Percentiles rank a stretch among this genome's conserved stretches.
Evolutionary conservation across 495 filamentous ascomycete genomes (phyloP).

Genomic region (Tuber magnatum): DNA sequence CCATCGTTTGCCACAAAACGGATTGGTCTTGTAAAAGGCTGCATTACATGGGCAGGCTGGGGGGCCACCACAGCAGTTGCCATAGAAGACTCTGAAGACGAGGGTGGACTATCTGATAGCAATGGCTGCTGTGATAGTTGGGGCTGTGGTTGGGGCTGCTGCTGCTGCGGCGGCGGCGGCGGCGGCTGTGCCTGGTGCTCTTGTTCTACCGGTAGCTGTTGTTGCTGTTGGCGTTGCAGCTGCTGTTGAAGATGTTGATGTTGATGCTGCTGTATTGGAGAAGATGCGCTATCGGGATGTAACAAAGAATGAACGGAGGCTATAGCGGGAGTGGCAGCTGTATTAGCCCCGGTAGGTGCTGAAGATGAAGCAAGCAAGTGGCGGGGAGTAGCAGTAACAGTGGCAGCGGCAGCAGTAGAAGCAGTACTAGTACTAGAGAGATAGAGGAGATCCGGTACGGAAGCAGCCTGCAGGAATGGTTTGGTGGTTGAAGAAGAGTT

Average conservation of each 20-base stretch:
- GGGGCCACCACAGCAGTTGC: conserved; percentile 32
- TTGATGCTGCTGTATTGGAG: conserved; percentile 14
- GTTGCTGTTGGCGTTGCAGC: neutral
- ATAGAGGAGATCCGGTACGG: neutral
- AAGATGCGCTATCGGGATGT: conserved; percentile 17
- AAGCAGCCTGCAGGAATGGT: conserved; percentile 20
- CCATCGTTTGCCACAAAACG: conserved; percentile 77
- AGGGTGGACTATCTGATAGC: conserved; percentile 12
- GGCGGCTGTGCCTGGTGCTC: conserved; percentile 17
- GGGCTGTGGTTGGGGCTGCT: neutral
- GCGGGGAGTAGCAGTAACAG: conserved; percentile 10
- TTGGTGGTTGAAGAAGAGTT: conserved; percentile 27
- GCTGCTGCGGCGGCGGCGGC: conserved; percentile 7
- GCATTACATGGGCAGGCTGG: conserved; percentile 32
- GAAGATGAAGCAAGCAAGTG: neutral
- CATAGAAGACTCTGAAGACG: conserved; percentile 25
- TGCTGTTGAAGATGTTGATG: conserved; percentile 10
- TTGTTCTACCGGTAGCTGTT: conserved; percentile 8
- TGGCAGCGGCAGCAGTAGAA: neutral
- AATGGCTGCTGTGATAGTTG: conserved; percentile 18
- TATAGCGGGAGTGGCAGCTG: neutral
- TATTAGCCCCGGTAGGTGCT: neutral
- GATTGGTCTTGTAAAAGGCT: conserved; percentile 49
- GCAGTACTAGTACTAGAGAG: neutral
- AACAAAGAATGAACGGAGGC: conserved; percentile 5